These are phyloP conservation scores for Boletus rufocinnamomeus DNA, from an alignment of 768 basidiomycete genomes.

Conservation along the genomic window DNA sequence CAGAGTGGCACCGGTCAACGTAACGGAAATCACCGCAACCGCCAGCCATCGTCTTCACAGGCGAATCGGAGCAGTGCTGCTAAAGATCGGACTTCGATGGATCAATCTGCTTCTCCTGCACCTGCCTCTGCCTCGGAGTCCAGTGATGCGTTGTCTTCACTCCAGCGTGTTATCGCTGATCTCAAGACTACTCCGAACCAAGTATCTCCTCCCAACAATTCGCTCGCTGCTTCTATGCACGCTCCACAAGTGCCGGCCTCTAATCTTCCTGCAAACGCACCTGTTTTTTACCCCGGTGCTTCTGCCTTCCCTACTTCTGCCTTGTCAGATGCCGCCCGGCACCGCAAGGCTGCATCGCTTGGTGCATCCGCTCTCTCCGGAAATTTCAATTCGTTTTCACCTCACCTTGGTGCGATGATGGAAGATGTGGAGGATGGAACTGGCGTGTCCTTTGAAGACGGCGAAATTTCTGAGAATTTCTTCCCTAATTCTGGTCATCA, in stretches of 20 bases:
- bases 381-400: slow-evolving; percentile 71
- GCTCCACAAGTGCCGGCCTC: slow-evolving; percentile 48
- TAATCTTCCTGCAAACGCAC: slow-evolving; percentile 64
- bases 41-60: slow-evolving; percentile 59
- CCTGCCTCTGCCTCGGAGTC: slow-evolving; percentile 58
- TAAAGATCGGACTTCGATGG: slow-evolving; percentile 48
- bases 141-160: slow-evolving; percentile 80
- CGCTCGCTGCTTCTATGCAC: slow-evolving; percentile 46
- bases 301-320: slow-evolving; percentile 50
- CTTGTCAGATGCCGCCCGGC: slow-evolving; percentile 55
- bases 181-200: slow-evolving; percentile 76
- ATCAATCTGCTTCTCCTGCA: slow-evolving; percentile 45
- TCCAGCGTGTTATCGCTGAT: slow-evolving; percentile 93
- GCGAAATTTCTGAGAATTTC: slow-evolving; percentile 68
- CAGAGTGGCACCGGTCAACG: slow-evolving; percentile 49
- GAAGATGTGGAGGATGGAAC: slow-evolving; percentile 74
- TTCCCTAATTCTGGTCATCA: slow-evolving; percentile 58
- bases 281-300: slow-evolving; percentile 74
- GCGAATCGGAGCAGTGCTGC: slow-evolving; percentile 51
- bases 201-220: slow-evolving; percentile 40
- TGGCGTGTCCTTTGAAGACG: slow-evolving; percentile 63
- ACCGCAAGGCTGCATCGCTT: slow-evolving; percentile 81
- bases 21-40: slow-evolving; percentile 55
- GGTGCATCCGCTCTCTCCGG: slow-evolving; percentile 58
- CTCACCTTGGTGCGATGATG: slow-evolving; percentile 80